Percentiles rank a stretch among this genome's conserved stretches.
Evolutionary conservation across 495 filamentous ascomycete species (phyloP).

Genomic region (Cenococcum geophilum): DNA sequence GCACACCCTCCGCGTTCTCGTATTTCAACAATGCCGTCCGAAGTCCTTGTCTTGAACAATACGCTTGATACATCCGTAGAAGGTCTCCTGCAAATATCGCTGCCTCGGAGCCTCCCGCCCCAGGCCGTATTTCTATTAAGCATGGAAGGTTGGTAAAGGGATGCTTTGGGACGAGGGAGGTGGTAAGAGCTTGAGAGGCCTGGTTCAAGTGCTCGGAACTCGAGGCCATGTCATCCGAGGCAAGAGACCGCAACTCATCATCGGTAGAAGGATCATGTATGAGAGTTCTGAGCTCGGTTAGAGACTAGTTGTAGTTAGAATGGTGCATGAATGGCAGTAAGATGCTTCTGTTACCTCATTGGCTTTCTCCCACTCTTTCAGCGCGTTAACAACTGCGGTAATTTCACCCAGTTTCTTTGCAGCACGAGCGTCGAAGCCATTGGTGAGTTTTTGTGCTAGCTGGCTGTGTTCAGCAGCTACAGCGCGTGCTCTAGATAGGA

Average conservation of each 20-base stretch:
- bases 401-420: slow-evolving; percentile 78
- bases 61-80: slow-evolving; percentile 79
- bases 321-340: neutral
- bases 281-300: slow-evolving; percentile 53
- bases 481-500: slow-evolving; percentile 59
- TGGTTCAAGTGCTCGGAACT: slow-evolving; percentile 54
- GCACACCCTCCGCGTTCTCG: slow-evolving; percentile 46
- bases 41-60: slow-evolving; percentile 60
- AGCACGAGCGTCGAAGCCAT: slow-evolving; percentile 62
- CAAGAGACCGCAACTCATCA: slow-evolving; percentile 59
- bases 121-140: slow-evolving; percentile 84
- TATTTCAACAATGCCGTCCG: slow-evolving; percentile 53
- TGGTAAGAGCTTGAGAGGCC: slow-evolving; percentile 60
- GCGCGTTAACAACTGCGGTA: slow-evolving; percentile 55
- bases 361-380: slow-evolving; percentile 64
- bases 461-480: slow-evolving; percentile 62
- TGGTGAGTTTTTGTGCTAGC: slow-evolving; percentile 50
- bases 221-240: slow-evolving; percentile 65
- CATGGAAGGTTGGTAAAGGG: slow-evolving; percentile 93
- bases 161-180: slow-evolving; percentile 74
- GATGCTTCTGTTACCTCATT: slow-evolving; percentile 38
- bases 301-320: slow-evolving; percentile 40
- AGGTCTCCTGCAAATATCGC: slow-evolving; percentile 82
- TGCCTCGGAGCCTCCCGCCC: slow-evolving; percentile 89
- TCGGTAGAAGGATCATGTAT: slow-evolving; percentile 56